phyloP scores from a whole-genome alignment of 352 stramenopile species.

The Peronospora tabacina region DNA sequence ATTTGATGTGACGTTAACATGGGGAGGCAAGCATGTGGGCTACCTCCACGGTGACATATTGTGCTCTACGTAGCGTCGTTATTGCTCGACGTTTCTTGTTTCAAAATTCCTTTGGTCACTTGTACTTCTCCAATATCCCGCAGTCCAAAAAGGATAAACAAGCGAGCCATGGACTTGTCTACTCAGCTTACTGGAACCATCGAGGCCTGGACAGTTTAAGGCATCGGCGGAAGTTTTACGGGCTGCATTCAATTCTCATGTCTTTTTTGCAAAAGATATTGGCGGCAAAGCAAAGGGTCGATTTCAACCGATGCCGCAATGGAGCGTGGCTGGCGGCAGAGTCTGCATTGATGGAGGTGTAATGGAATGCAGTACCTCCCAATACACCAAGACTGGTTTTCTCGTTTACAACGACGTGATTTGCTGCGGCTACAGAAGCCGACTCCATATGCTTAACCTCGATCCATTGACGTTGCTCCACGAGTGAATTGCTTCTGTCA shows the following conservation, averaged over 20 bases:
- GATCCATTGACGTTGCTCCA: constrained; percentile 59
- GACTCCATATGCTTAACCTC: constrained; percentile 44
- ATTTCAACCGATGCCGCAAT: too few relatives aligned
- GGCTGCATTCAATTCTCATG: too few relatives aligned
- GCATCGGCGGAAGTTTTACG: too few relatives aligned
- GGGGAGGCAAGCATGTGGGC: constrained; percentile 59
- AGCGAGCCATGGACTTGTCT: too few relatives aligned
- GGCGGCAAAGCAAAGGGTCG: too few relatives aligned
- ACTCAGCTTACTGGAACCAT: too few relatives aligned
- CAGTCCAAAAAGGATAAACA: neutral
- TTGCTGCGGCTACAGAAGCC: neutral
- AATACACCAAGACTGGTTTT: constrained; percentile 14
- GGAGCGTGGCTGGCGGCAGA: too few relatives aligned
- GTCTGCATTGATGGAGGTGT: too few relatives aligned
- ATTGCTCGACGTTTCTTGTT: constrained; percentile 1
- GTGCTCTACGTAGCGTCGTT: constrained; percentile 30
- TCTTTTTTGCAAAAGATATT: too few relatives aligned
- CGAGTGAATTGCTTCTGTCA: constrained; percentile 52
- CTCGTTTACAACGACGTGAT: constrained; percentile 1
- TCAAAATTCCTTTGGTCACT: constrained; percentile 15
- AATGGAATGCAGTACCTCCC: constrained; percentile 38
- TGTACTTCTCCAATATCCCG: constrained; percentile 20
- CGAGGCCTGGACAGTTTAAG: too few relatives aligned
- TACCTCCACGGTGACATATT: constrained; percentile 45
- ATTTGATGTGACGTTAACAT: constrained; percentile 65